Evolutionary conservation across 1,284 basidiomycete genomes (phyloP).

Genomic region (Cryptococcus deneoformans): DNA sequence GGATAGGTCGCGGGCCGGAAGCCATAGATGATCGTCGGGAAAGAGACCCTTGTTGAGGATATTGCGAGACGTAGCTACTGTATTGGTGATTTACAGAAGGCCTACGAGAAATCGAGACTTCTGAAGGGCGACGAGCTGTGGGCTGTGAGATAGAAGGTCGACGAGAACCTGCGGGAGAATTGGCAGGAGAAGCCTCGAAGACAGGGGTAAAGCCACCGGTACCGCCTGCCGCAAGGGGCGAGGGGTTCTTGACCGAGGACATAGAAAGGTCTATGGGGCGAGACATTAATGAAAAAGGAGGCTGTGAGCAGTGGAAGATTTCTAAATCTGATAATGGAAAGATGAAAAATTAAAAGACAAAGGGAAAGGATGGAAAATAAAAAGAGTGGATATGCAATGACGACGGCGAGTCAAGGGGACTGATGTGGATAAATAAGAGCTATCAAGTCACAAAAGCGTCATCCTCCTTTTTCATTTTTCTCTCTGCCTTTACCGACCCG

Average conservation of each 20-base stretch:
- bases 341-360: background rate
- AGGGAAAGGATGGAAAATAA: background rate
- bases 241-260: conserved; percentile 14
- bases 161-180: conserved; percentile 20
- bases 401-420: no score
- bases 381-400: no score
- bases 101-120: conserved; percentile 7
- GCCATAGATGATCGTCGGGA: conserved; percentile 34
- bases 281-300: conserved; percentile 8
- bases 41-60: conserved; percentile 9
- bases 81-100: conserved; percentile 5
- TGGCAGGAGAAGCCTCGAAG: conserved; percentile 16
- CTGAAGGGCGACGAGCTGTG: conserved; percentile 16
- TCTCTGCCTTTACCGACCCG: no score
- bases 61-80: conserved; percentile 1
- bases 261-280: conserved; percentile 14
- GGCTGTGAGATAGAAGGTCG: conserved; percentile 17
- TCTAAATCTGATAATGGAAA: background rate
- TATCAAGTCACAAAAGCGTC: no score
- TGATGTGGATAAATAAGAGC: no score
- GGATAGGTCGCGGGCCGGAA: conserved; percentile 40
- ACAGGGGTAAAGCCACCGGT: conserved; percentile 7
- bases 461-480: no score
- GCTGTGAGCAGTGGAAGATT: background rate
- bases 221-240: conserved; percentile 4